phyloP scores from a whole-genome alignment of 164 flowering plant genomes.

The Taxillus chinensis region DNA sequence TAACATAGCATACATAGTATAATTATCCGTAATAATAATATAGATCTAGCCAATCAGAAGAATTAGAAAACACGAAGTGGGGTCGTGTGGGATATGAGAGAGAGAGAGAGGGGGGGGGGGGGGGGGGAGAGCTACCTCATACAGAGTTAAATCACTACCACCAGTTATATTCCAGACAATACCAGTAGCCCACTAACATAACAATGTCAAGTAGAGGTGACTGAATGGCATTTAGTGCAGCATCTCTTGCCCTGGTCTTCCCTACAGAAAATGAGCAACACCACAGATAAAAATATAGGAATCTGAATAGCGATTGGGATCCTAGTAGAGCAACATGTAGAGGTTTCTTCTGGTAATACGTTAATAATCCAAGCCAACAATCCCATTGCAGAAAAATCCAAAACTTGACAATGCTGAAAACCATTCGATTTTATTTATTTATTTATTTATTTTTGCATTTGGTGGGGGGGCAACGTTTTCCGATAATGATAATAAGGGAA shows the following conservation, averaged over 20 bases:
- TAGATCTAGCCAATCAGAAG: neutral
- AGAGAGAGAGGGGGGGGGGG: no score
- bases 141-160: conserved; percentile 79
- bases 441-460: no score
- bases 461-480: no score
- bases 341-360: no score
- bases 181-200: conserved; percentile 93
- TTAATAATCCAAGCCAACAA: no score
- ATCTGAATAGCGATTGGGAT: no score
- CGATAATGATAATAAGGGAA: no score
- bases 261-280: conserved; percentile 30
- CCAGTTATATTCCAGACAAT: conserved; percentile 96
- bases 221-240: conserved; percentile 90
- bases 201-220: conserved; percentile 89
- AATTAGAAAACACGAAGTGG: neutral
- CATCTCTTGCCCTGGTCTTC: conserved; percentile 91
- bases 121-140: conserved; percentile 48
- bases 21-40: neutral
- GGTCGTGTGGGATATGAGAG: neutral
- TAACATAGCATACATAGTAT: no score
- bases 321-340: no score
- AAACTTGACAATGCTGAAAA: no score
- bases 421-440: no score
- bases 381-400: no score
- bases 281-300: neutral